Conservation (phyloP, 805 yeast genomes). For the Candida sphagnicola region DNA sequence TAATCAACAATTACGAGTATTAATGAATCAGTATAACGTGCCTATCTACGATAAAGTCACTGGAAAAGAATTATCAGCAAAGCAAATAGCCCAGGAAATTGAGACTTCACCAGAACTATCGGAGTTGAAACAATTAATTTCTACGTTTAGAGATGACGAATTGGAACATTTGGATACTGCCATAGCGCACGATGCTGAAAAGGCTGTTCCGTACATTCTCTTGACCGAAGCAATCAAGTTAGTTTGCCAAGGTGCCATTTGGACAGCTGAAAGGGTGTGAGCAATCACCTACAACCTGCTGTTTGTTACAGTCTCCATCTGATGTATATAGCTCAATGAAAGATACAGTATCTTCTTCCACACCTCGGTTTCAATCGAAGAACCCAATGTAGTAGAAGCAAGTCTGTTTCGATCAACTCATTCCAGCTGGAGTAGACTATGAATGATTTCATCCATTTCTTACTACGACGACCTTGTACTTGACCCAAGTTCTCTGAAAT, state of each 20-base stretch:
- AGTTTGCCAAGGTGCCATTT: constrained; percentile 84
- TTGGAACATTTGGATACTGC: constrained; percentile 95
- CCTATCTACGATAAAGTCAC: constrained; percentile 33
- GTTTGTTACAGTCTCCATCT: too few species aligned
- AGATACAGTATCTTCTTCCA: too few species aligned
- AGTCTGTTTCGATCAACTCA: too few species aligned
- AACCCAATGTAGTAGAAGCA: too few species aligned
- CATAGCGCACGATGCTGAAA: constrained; percentile 83
- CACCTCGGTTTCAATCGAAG: too few species aligned
- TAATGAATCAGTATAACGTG: constrained; percentile 62
- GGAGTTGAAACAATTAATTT: constrained; percentile 57
- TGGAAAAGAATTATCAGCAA: constrained; percentile 21
- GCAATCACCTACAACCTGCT: too few species aligned
- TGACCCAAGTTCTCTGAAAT: too few species aligned
- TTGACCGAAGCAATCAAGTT: constrained; percentile 83
- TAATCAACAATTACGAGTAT: constrained; percentile 78
- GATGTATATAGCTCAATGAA: too few species aligned
- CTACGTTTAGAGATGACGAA: constrained; percentile 87
- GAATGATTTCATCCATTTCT: too few species aligned
- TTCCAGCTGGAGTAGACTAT: too few species aligned
- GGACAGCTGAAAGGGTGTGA: constrained; percentile 86
- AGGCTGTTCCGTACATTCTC: constrained; percentile 87
- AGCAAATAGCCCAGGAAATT: constrained; percentile 19
- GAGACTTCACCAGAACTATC: constrained; percentile 52
- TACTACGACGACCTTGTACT: too few species aligned